phyloP scores from a whole-genome alignment of 306 rosid species.

The Ammopiptanthus mongolicus region DNA sequence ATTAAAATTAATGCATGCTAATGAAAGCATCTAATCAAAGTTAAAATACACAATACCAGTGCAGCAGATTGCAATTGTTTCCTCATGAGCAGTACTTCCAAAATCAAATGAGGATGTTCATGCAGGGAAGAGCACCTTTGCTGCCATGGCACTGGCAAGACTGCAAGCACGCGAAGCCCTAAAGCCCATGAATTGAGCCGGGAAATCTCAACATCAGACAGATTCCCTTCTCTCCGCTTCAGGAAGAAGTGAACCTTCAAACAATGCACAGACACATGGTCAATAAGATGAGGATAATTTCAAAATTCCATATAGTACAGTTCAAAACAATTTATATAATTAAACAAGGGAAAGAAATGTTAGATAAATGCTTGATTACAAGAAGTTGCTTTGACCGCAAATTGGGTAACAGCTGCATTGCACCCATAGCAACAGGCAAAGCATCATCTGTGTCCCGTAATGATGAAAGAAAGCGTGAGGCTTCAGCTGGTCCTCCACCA shows the following conservation, averaged over 20 bases:
- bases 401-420: slow-evolving; percentile 96
- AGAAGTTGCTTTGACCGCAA: slow-evolving; percentile 97
- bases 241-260: slow-evolving; percentile 94
- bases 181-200: slow-evolving; percentile 97
- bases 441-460: slow-evolving; percentile 92
- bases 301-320: slow-evolving; percentile 7
- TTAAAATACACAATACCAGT: slow-evolving; percentile 48
- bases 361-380: slow-evolving; percentile 45
- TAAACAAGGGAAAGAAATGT: not conserved
- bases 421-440: slow-evolving; percentile 98
- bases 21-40: slow-evolving; percentile 15
- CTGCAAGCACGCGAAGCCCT: slow-evolving; percentile 94
- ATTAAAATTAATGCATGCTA: slow-evolving; percentile 3
- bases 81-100: slow-evolving; percentile 96
- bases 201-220: slow-evolving; percentile 77
- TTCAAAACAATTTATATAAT: not conserved
- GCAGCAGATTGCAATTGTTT: slow-evolving; percentile 92
- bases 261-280: slow-evolving; percentile 20
- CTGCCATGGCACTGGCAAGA: slow-evolving; percentile 96
- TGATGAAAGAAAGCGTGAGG: slow-evolving; percentile 97
- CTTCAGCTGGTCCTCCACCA: slow-evolving; percentile 99
- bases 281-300: slow-evolving; percentile 20
- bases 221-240: slow-evolving; percentile 96
- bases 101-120: slow-evolving; percentile 85
- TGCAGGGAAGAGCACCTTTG: slow-evolving; percentile 97